Percentiles rank a stretch among this genome's conserved stretches.
Evolutionary conservation across 106 monocot genomes (phyloP).

Genomic region (Ottelia alismoides): DNA sequence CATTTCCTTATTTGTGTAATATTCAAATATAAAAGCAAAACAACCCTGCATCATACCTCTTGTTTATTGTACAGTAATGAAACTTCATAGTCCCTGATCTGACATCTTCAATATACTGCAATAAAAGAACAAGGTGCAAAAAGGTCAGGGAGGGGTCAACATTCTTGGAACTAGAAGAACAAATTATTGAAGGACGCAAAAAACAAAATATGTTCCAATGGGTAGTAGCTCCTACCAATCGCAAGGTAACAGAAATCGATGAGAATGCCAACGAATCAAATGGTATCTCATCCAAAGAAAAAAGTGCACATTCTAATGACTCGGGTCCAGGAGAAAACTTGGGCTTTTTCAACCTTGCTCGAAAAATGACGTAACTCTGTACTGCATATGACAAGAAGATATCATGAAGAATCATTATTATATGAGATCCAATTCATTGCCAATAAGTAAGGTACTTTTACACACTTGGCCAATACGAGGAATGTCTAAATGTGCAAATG

Average conservation of each 20-base stretch:
- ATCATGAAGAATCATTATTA: not conserved
- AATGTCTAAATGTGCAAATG: conserved; percentile 97
- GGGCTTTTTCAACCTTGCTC: conserved; percentile 73
- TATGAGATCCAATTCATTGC: no score
- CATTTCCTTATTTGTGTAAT: no score
- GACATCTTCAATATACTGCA: conserved; percentile 12
- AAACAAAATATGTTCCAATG: no score
- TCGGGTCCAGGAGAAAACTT: conserved; percentile 86
- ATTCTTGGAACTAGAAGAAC: no score
- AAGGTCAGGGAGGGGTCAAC: no score
- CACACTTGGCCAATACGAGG: conserved; percentile 92
- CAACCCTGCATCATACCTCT: no score
- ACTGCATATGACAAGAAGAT: conserved; percentile 38
- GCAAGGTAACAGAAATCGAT: conserved; percentile 70
- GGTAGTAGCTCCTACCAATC: conserved; percentile 83
- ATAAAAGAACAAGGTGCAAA: not conserved
- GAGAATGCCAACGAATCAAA: conserved; percentile 90
- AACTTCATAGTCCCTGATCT: conserved; percentile 1
- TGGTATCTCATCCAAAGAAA: conserved; percentile 77
- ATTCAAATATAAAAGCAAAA: no score
- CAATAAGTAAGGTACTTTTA: not conserved
- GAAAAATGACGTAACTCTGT: conserved; percentile 96
- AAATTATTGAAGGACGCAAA: no score
- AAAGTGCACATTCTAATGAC: conserved; percentile 72
- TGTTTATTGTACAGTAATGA: conserved; percentile 7